These are phyloP conservation scores for Sanghuangporus sanghuang DNA, from an alignment of 1,284 basidiomycete species.

Conservation along the genomic window DNA sequence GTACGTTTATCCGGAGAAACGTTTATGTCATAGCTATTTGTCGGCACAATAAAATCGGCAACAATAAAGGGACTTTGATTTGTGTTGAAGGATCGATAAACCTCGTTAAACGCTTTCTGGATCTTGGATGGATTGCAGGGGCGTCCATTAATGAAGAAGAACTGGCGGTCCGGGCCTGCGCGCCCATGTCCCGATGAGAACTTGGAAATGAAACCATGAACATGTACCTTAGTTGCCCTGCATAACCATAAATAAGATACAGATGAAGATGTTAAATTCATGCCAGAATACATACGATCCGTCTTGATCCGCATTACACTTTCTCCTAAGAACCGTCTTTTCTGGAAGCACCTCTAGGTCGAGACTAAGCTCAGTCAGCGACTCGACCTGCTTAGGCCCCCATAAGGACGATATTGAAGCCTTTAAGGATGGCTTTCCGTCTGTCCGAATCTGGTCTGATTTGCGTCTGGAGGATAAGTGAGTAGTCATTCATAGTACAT, in stretches of 20 bases:
- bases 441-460: slow-evolving; percentile 68
- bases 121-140: slow-evolving; percentile 83
- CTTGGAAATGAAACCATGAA: slow-evolving; percentile 77
- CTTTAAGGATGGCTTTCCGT: slow-evolving; percentile 57
- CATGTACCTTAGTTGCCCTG: slow-evolving; percentile 35
- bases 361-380: slow-evolving; percentile 71
- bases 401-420: slow-evolving; percentile 77
- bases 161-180: slow-evolving; percentile 81
- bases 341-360: slow-evolving; percentile 66
- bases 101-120: slow-evolving; percentile 85
- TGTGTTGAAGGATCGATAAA: slow-evolving; percentile 82
- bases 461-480: slow-evolving; percentile 29
- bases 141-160: slow-evolving; percentile 91
- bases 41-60: slow-evolving; percentile 41
- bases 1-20: slow-evolving; percentile 97
- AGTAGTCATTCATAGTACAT: neutral
- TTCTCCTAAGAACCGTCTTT: slow-evolving; percentile 36
- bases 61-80: slow-evolving; percentile 58
- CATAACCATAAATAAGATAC: neutral
- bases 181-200: slow-evolving; percentile 72
- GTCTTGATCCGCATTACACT: slow-evolving; percentile 21
- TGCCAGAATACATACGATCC: slow-evolving; percentile 22
- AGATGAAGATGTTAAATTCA: neutral
- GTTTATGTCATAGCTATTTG: slow-evolving; percentile 87
- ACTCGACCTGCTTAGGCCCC: slow-evolving; percentile 77